Evolutionary conservation across 2,329 filamentous ascomycete species (phyloP).

Genomic region (Pseudopyrenochaeta lycopersici): DNA sequence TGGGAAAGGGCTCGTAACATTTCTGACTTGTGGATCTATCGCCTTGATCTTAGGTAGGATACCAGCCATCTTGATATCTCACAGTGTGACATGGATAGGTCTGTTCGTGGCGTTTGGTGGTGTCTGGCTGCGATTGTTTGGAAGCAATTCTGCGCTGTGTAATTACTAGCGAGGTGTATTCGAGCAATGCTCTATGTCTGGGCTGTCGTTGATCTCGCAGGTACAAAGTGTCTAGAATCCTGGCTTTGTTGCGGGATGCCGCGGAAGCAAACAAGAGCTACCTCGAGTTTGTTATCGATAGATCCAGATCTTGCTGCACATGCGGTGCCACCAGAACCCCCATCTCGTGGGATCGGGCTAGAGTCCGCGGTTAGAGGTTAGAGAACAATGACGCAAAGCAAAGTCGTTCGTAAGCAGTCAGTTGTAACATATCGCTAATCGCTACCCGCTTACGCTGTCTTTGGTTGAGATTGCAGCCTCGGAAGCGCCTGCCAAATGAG

Average conservation of each 20-base stretch:
- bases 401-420: slow-evolving; percentile 5
- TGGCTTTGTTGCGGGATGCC: slow-evolving; percentile 17
- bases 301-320: slow-evolving; percentile 9
- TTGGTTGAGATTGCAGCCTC: slow-evolving; percentile 8
- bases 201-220: neutral
- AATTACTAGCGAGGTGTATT: neutral
- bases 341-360: slow-evolving; percentile 8
- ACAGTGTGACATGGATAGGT: slow-evolving; percentile 22
- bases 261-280: slow-evolving; percentile 23
- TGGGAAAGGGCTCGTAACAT: slow-evolving; percentile 38
- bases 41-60: slow-evolving; percentile 55
- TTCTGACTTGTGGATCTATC: slow-evolving; percentile 52
- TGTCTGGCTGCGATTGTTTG: neutral
- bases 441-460: slow-evolving; percentile 1
- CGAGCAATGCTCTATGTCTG: neutral
- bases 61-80: slow-evolving; percentile 45
- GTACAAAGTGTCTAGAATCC: neutral
- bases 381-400: slow-evolving; percentile 7
- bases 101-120: slow-evolving; percentile 5
- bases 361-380: neutral
- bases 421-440: slow-evolving; percentile 1
- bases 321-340: slow-evolving; percentile 5
- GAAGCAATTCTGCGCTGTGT: neutral
- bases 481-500: slow-evolving; percentile 5
- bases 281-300: slow-evolving; percentile 9